Percentiles rank a stretch among this genome's conserved stretches.
Conservation (phyloP, 768 basidiomycete species). For the Boletus tomentosulus region DNA sequence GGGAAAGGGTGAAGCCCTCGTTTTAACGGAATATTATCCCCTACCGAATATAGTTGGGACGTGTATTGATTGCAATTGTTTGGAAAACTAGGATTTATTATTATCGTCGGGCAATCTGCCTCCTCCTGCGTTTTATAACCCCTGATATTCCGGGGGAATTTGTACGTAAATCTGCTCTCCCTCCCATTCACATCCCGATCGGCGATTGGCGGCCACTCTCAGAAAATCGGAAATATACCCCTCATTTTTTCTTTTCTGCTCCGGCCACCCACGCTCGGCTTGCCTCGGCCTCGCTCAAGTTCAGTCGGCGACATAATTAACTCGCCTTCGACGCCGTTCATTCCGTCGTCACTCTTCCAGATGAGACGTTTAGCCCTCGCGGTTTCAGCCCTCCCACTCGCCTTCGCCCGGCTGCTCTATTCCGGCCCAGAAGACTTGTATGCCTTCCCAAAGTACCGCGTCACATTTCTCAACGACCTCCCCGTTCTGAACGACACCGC, state of each 20-base stretch:
- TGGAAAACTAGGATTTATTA: slow-evolving; percentile 58
- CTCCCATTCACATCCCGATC: slow-evolving; percentile 12
- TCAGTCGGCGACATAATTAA: slow-evolving; percentile 34
- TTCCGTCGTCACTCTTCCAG: not conserved
- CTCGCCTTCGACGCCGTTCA: slow-evolving; percentile 16
- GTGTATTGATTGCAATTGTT: slow-evolving; percentile 57
- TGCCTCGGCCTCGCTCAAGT: slow-evolving; percentile 9
- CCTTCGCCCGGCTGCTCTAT: slow-evolving; percentile 44
- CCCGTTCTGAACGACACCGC: slow-evolving; percentile 73
- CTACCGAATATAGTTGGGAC: slow-evolving; percentile 68
- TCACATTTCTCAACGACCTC: slow-evolving; percentile 75
- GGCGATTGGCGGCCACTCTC: slow-evolving; percentile 28
- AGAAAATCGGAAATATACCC: not conserved
- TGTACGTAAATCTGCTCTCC: slow-evolving; percentile 52
- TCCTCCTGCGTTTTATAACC: slow-evolving; percentile 47
- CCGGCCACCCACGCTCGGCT: slow-evolving; percentile 29
- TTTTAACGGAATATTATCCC: slow-evolving; percentile 72
- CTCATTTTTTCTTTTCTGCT: not conserved
- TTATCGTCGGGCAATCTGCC: slow-evolving; percentile 50
- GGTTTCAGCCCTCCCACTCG: slow-evolving; percentile 11
- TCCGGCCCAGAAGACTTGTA: slow-evolving; percentile 76
- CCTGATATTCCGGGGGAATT: slow-evolving; percentile 53
- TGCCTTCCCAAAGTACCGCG: slow-evolving; percentile 79
- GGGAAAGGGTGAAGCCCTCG: slow-evolving; percentile 61
- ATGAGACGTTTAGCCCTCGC: slow-evolving; percentile 22